Base-by-base conservation (phyloP, 2,329 filamentous ascomycete species). In the Calycina herbarum region DNA sequence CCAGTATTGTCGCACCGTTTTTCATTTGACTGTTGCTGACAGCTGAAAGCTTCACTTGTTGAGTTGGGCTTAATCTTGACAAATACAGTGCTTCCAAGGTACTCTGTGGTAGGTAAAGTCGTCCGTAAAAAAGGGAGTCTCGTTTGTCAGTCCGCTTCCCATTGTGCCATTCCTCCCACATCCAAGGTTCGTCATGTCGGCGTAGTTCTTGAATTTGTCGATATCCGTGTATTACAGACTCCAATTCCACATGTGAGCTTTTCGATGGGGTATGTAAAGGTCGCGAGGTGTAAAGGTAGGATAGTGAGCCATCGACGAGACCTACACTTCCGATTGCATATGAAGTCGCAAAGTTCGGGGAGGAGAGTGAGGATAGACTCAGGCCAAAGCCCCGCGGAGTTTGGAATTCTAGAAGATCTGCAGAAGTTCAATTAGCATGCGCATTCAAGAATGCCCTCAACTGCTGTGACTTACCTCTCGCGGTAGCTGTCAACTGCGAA, bases 261-360 rank as follows among this genome's bases (percentile, higher is more conserved):
- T 87, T 86, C 78, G 83, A 93, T 69, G 80, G 86, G 80, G 61
- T 89, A 48, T 83, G 80, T 64, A 98, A 84, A 13, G 93, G 89
- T 8, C 95, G 83, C 2, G 93, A 96, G 59, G 93, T 96, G 81
- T 96, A 98, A 63, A 99, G 86, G 79, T 98, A 99, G 15, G 94
- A 96, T 65, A 99, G 86, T n/a, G 93, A 97, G 76, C 95, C 95
- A 80, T 98, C 94, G 61, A 99, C 94, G 42, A 96, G 85, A 66
- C 94, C 95, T 17, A 96, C 86, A 54, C 90, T 96, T 67, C 93
- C 93, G 57, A 99, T 86, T 54, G 92, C 91, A 79, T 99, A 99
- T 45, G 93, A 94, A 17, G 94, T 96, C 29, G 94, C 94, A 74
- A 98, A 97, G 77, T 97, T 93, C 8, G 93, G 90, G 20, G 94